These are phyloP conservation scores for Haematococcus lacustris DNA, from an alignment of 139 green algal species.

Conservation along the genomic window DNA sequence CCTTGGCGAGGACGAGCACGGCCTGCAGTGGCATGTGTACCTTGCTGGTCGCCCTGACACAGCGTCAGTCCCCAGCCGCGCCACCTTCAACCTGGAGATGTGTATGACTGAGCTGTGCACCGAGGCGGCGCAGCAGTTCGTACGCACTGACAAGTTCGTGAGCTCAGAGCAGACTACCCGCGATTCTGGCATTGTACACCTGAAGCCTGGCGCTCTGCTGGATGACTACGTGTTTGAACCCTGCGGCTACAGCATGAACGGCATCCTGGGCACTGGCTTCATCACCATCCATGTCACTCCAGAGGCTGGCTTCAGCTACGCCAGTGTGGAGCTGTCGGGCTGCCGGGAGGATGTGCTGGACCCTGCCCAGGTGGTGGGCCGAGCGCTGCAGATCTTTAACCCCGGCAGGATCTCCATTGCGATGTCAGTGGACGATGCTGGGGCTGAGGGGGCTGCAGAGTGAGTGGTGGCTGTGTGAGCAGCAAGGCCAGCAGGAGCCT, in stretches of 20 bases:
- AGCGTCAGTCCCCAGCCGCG: constrained; percentile 10
- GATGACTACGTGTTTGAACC: constrained; percentile 99
- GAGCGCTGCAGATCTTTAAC: constrained; percentile 46
- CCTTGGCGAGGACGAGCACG: constrained; percentile 69
- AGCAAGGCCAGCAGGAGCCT: not conserved
- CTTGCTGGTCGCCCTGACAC: constrained; percentile 49
- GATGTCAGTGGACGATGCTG: constrained; percentile 32
- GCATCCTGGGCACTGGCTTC: constrained; percentile 60
- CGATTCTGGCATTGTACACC: constrained; percentile 57
- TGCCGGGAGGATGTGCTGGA: constrained; percentile 33
- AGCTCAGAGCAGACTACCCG: constrained; percentile 46
- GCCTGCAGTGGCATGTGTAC: constrained; percentile 94
- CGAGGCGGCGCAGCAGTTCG: constrained; percentile 63
- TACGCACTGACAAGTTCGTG: constrained; percentile 57
- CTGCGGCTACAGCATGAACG: constrained; percentile 98
- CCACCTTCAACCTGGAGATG: constrained; percentile 83
- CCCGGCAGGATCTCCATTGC: constrained; percentile 37
- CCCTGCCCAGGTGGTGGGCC: constrained; percentile 17
- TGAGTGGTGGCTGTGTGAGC: not conserved
- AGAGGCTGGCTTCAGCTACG: constrained; percentile 87
- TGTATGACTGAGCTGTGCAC: constrained; percentile 90
- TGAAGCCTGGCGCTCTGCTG: constrained; percentile 73
- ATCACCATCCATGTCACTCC: constrained; percentile 98
- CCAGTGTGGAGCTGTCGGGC: constrained; percentile 82
- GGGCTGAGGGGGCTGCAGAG: not conserved